Conservation (phyloP, 345 rosid species). For the Salix viminalis region DNA sequence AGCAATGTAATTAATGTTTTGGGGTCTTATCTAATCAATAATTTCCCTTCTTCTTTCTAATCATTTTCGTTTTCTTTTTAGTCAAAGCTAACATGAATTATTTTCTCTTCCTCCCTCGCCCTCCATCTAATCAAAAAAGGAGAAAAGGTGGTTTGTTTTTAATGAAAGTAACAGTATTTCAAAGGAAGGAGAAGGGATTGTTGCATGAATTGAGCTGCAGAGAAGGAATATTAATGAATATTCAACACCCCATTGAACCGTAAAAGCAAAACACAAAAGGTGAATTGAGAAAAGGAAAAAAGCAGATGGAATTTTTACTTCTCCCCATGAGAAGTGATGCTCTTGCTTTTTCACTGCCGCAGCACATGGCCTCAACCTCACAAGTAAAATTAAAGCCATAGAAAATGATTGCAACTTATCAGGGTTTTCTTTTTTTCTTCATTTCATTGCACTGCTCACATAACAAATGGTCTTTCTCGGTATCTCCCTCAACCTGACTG, state of each 20-base stretch:
- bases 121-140: neutral
- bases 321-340: conserved; percentile 25
- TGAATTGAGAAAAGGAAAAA: conserved; percentile 13
- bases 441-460: neutral
- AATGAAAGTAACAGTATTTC: neutral
- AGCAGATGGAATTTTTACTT: conserved; percentile 18
- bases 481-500: neutral
- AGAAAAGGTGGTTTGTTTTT: neutral
- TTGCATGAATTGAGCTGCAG: neutral
- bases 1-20: conserved; percentile 26
- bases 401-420: neutral
- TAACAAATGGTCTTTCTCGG: neutral
- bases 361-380: conserved; percentile 57
- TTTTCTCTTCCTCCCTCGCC: neutral
- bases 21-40: neutral
- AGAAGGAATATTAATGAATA: neutral
- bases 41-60: neutral
- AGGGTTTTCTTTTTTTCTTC: neutral
- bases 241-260: conserved; percentile 9
- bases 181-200: neutral
- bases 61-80: neutral
- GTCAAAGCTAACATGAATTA: neutral
- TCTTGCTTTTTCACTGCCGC: conserved; percentile 31
- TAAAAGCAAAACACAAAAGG: conserved; percentile 16
- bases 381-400: conserved; percentile 6